Base-by-base conservation (phyloP, 1,284 basidiomycete species). In the Marasmius fiardii region DNA sequence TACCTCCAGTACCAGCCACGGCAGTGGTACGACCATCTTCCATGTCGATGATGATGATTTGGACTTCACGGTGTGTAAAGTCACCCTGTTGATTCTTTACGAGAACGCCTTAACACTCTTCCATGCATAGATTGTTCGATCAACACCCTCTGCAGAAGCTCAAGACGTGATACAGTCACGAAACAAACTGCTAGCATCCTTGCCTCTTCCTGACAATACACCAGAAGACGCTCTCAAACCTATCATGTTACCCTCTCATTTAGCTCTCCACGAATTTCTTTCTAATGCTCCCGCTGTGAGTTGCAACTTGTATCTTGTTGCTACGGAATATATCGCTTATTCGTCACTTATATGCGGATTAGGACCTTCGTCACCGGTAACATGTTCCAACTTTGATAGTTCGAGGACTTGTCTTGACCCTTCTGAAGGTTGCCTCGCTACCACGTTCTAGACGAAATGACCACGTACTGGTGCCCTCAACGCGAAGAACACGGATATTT, bases 401-500 rank as follows among this genome's bases (percentile, higher is more conserved):
- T 18, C 33, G 16, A 39, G 35, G 21, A 39, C 49, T 37, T 33
- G 55, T 43, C 33, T 54, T 41, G 14, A 37, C 24, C n/a, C 31
- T 5, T 47, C 18, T 18, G 54, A 20, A 90, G 88, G 44, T 74
- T 90, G 5, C 69, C 76, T 3, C 82, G 83, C 59, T 86, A 88
- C 63, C 80, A 83, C 47, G 76, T 86, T 43, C 75, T 91, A 44
- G 80, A 86, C 54, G 80, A 85, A 55, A 65, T 73, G 6, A 89
- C 85, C 14, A 89, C 88, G 2, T 74, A 77, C 31, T 91, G 88
- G 88, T 89, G 87, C 62, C 80, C 86, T 1, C 86, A 88, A 37
- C 82, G 83, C 43, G 88, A 91, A 70, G 88, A 90, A 61, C 88
- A 90, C 57, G 88, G 88, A 2, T 90, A 87, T 63, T 82, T 84